A percentile compares a stretch with the other conserved stretches of the same genome.
phyloP scores from a whole-genome alignment of 2,329 filamentous ascomycete genomes.

The Sporothrix mexicana region DNA sequence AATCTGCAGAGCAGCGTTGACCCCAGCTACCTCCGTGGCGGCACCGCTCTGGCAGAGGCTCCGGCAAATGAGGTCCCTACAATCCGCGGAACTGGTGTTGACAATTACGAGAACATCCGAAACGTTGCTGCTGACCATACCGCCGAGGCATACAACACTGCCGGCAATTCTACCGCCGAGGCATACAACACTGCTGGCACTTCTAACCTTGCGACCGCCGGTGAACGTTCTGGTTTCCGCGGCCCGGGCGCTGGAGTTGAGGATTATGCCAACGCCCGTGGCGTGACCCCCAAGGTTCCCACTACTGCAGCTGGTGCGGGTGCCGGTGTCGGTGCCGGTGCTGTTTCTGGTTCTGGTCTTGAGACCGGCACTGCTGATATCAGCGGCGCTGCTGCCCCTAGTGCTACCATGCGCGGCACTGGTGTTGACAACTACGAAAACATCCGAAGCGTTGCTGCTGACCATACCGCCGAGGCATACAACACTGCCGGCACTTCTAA shows the following conservation, averaged over 20 bases:
- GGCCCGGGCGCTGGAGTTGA: background rate
- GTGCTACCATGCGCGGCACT: background rate
- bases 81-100: constrained; percentile 13
- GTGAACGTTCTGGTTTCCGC: background rate
- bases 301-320: background rate
- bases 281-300: background rate
- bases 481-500: background rate
- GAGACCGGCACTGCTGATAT: background rate
- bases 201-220: background rate
- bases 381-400: background rate
- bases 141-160: constrained; percentile 5
- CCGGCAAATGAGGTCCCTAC: constrained; percentile 20
- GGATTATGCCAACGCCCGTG: background rate
- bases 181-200: background rate
- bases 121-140: constrained; percentile 10
- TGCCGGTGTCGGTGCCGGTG: background rate
- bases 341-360: background rate
- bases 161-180: too few species aligned
- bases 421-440: constrained; percentile 1
- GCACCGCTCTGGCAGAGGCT: constrained; percentile 8
- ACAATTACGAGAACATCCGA: constrained; percentile 21
- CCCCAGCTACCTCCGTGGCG: background rate
- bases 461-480: too few species aligned
- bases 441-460: background rate
- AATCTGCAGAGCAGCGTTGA: constrained; percentile 23